Evolutionary conservation across 345 rosid species (phyloP), one percentile per base, ranked within the genome.

Genomic region (Microthlaspi erraticum): DNA sequence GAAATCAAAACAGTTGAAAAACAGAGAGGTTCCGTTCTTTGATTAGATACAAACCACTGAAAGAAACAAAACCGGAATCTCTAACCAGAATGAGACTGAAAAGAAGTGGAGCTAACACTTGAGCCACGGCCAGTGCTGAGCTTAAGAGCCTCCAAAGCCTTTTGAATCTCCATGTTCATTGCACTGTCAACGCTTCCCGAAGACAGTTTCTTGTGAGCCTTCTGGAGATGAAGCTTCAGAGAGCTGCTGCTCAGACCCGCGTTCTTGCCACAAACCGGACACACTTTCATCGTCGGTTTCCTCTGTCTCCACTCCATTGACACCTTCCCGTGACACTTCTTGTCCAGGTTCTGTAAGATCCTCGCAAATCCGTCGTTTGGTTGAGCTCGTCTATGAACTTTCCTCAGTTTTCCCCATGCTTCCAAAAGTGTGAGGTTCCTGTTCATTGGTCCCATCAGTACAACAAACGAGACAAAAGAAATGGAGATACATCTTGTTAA

Each of bases 101-200:
- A 80, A 63, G 74, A 74, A 12, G 81, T 75, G 43, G 96, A 83
- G 77, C 88, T 89, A 68, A 64, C 88, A 69, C 16, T 76, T 46
- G 66, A 70, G 39, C 90, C 86, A 20, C 89, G 92, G 19, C 90
- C 78, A 41, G 89, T 77, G 68, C 85, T 83, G 55, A 94, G 77
- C 68, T 84, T 80, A 33, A 94, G 89, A 14, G 97, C 96, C 12
- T 87, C 89, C 71, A 95, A 72, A 60, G 91, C 96, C 80, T 95
- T 95, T 50, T 92, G 91, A 72, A 92, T 95, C 75, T 92, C 99
- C 96, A 88, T 86, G n/a, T 80, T 89, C 97, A 95, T 95, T 60
- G 99, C 99, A 72, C 99, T 92, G 79, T 92, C 99, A 13, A 95
- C 99, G 18, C 99, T 92, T 58, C 98, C 97, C 10, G 98, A 89